A percentile compares a stretch with the other conserved stretches of the same genome.
Evolutionary conservation across 2,329 filamentous ascomycete genomes (phyloP).

Genomic region (Cadophora sp.): DNA sequence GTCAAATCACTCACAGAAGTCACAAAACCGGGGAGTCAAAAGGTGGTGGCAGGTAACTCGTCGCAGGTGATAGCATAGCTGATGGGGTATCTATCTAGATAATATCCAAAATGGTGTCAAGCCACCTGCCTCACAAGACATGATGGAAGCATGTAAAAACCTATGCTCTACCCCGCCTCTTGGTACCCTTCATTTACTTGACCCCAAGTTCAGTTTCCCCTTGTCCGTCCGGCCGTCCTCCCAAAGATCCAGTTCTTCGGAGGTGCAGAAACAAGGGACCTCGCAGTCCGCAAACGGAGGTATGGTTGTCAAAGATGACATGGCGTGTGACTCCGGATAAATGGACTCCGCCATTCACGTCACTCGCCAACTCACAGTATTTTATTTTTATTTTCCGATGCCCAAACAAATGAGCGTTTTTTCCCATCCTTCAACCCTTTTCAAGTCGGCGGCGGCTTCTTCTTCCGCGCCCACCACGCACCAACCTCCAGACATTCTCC

Average conservation of each 20-base stretch:
- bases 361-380: not conserved
- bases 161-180: not conserved
- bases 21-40: too few species aligned
- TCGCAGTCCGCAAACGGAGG: conserved; percentile 20
- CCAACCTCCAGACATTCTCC: conserved; percentile 88
- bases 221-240: not conserved
- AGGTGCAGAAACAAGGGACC: conserved; percentile 4
- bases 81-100: conserved; percentile 3
- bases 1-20: too few species aligned
- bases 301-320: conserved; percentile 3
- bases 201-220: conserved; percentile 1
- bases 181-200: not conserved
- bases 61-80: not conserved
- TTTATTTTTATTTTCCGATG: conserved; percentile 15
- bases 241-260: not conserved
- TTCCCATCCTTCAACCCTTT: not conserved
- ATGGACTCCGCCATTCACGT: conserved; percentile 9
- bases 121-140: not conserved
- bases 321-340: conserved; percentile 27
- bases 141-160: not conserved
- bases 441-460: conserved; percentile 55
- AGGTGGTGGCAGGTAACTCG: not conserved
- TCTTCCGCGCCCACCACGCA: conserved; percentile 91
- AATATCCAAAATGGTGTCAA: not conserved
- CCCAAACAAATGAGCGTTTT: not conserved